Evolutionary conservation across 2,329 filamentous ascomycete genomes (phyloP), one percentile per base, ranked within the genome.

Genomic region (Pseudomassariella vexata): DNA sequence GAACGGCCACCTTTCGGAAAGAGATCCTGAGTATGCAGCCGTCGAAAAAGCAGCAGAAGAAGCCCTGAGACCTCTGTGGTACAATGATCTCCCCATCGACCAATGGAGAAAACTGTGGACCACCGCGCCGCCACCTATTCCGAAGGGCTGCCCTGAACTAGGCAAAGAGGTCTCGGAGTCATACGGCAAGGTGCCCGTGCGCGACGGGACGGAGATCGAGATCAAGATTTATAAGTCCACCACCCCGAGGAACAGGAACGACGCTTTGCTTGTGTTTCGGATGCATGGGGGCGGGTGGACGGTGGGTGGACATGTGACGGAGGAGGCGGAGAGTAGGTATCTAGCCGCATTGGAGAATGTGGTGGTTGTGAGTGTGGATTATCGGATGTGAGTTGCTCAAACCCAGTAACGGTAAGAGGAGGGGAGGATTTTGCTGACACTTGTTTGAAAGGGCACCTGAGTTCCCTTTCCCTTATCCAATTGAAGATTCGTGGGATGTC

Each of bases 401-500:
- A n/a, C n/a, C n/a, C n/a, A n/a, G n/a, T 17, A 1, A 9, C 14
- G 22, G n/a, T 10, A 21, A 3, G 8, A 8, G 8, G 24, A 21
- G 5, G 2, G 3, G 7, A 9, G 6, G 11, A 9, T 18, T 14
- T 27, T 26, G 17, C 36, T 53, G n/a, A 51, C 24, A 17, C 14
- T 25, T 2, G 8, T n/a, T n/a, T n/a, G 59, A 53, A 35, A 71
- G 69, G 42, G 68, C 68, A 1, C 69, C 69, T 4, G 67, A 73
- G 39, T 63, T 61, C 36, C 63, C 63, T 0, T 73, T 68, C 31
- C 69, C 69, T 0, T 63, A 60, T 30, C 63, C 64, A 1, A 36
- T 70, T 5, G 62, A 72, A 33, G 69, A 73, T 45, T 65, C 64
- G 30, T 68, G 67, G 32, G 68, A 73, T 39, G 67, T 64, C 4